A percentile compares a stretch with the other conserved stretches of the same genome.
phyloP scores from a whole-genome alignment of 305 asterid species.

The Fraxinus platypoda region DNA sequence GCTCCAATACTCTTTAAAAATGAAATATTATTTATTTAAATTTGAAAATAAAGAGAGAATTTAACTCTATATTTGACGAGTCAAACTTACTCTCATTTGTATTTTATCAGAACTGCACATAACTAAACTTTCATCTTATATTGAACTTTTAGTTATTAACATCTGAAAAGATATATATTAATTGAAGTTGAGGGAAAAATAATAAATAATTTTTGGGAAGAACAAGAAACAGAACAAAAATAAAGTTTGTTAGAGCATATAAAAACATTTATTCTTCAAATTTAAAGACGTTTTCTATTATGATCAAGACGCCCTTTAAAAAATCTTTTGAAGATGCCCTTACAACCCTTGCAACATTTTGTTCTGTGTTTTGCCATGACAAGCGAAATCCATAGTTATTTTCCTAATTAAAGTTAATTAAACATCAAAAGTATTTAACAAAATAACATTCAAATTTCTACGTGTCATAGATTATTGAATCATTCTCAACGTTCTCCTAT shows the following conservation, averaged over 20 bases:
- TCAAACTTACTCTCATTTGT: neutral
- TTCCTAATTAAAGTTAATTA: neutral
- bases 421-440: neutral
- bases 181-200: neutral
- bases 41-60: too few relatives aligned
- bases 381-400: neutral
- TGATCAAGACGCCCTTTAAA: neutral
- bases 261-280: too few relatives aligned
- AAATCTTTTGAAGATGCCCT: neutral
- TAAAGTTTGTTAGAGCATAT: neutral
- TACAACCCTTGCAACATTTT: neutral
- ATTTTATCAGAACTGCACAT: neutral
- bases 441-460: neutral
- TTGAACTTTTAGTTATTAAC: neutral
- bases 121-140: neutral
- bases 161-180: too few relatives aligned
- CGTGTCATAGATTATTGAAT: neutral
- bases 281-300: neutral
- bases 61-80: too few relatives aligned
- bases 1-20: neutral
- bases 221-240: neutral
- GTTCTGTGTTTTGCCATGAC: neutral
- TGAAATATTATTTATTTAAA: neutral
- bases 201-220: neutral
- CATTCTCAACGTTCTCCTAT: neutral